Percentiles rank a stretch among this genome's conserved stretches.
phyloP scores from a whole-genome alignment of 495 filamentous ascomycete species.

The Xylaria bambusicola region DNA sequence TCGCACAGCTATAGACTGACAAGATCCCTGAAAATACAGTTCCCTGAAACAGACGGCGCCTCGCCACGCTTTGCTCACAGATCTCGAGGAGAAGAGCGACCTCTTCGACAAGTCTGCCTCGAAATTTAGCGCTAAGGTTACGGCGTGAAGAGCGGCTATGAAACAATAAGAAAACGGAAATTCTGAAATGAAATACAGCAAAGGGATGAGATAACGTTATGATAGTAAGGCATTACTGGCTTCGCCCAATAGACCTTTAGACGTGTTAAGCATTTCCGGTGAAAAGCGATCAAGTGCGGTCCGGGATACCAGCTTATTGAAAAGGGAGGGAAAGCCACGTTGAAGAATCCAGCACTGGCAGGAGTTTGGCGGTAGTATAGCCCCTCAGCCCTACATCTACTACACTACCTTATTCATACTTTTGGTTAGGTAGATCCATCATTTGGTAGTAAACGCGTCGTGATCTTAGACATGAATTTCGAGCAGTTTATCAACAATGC shows the following conservation, averaged over 20 bases:
- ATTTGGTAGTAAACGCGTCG: neutral
- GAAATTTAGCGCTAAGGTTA: slow-evolving; percentile 75
- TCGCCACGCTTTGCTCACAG: slow-evolving; percentile 65
- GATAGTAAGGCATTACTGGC: neutral
- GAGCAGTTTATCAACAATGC: too few relatives aligned
- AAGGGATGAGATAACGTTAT: slow-evolving; percentile 2
- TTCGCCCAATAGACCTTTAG: neutral
- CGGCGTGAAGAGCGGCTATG: slow-evolving; percentile 44
- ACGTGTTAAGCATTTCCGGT: neutral
- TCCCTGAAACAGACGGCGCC: slow-evolving; percentile 59
- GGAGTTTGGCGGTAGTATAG: neutral
- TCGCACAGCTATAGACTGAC: slow-evolving; percentile 10
- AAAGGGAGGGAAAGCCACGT: neutral
- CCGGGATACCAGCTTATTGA: too few relatives aligned
- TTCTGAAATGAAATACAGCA: neutral
- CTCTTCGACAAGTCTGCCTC: slow-evolving; percentile 77
- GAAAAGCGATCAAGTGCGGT: neutral
- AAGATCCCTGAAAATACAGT: slow-evolving; percentile 31
- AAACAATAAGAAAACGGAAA: neutral
- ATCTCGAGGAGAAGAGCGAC: slow-evolving; percentile 73
- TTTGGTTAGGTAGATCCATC: neutral
- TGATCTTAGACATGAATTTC: neutral
- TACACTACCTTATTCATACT: neutral
- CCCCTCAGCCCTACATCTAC: neutral
- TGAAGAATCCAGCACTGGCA: neutral